Base-by-base conservation (phyloP, 441 rosid genomes). In the California macrophylla region DNA sequence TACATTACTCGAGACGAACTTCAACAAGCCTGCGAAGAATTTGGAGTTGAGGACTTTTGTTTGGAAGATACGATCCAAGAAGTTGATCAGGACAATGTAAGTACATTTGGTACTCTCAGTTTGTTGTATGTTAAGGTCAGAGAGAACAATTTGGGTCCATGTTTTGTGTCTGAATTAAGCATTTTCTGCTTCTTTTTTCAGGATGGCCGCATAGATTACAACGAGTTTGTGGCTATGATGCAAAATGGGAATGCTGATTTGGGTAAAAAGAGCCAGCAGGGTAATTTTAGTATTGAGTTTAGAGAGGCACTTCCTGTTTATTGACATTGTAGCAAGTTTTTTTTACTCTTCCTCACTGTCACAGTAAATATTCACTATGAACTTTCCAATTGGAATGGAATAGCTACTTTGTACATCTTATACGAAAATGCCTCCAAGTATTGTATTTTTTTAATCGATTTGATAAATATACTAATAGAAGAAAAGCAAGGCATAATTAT, bases 171-270 rank as follows among this genome's bases (percentile, higher is more conserved):
- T 38, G 45, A 38, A 16, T 21, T 47, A 1, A 47, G 6, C 18
- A 7, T 0, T 47, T 16, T 47, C 56, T 47, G 56, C 56, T 1
- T 28, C 30, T 38, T 38, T 26, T 54, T 50, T 16, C 87, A 94
- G 97, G 98, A 93, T 76, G 98, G 98, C 9, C 89, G 86, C 66
- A 91, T 93, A 15, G 97, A 91, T 77, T 93, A 91, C 81, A 84
- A 85, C 18, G 98, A 94, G 78, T 94, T 94, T 38, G 97, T 90
- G 75, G 92, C 85, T 4, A 91, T 91, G 98, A 91, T 94, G 98
- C 85, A 89, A 85, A 91, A 89, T 77, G 69, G 83, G 56, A 47
- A 47, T 47, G 56, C 56, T 47, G 56, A 47, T 3, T n/a, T 47
- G 56, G 56, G 56, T 47, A 47, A 47, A 47, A 47, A 47, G 56